A percentile compares a stretch with the other conserved stretches of the same genome.
phyloP scores from a whole-genome alignment of 768 basidiomycete genomes.

The Terana coerulea region DNA sequence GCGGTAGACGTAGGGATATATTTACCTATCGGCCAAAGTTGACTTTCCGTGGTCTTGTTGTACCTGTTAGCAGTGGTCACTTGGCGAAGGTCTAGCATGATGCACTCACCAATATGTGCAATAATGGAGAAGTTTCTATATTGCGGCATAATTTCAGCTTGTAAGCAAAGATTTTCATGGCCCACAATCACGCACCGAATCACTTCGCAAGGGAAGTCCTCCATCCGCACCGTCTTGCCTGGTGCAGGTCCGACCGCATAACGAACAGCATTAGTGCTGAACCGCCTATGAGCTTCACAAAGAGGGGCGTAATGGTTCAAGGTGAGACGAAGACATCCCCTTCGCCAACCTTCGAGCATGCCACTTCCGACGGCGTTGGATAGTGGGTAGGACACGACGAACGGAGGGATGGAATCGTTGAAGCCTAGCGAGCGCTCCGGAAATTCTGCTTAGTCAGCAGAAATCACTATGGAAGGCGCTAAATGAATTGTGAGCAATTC shows the following conservation, averaged over 20 bases:
- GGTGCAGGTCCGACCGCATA: conserved; percentile 19
- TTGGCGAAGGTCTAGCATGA: too few species aligned
- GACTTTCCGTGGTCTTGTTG: conserved; percentile 88
- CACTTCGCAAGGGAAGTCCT: conserved; percentile 61
- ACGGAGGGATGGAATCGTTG: neutral
- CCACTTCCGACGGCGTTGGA: neutral
- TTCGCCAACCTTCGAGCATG: conserved; percentile 24
- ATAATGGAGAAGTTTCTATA: conserved; percentile 97
- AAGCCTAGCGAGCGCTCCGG: neutral
- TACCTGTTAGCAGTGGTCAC: conserved; percentile 4
- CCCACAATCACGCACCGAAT: conserved; percentile 49
- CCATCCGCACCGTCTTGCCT: conserved; percentile 42
- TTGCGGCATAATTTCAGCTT: neutral
- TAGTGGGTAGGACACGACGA: neutral
- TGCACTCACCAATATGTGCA: conserved; percentile 78
- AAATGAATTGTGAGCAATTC: too few species aligned
- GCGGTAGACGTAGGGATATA: conserved; percentile 13
- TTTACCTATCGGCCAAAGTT: conserved; percentile 82
- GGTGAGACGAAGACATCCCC: conserved; percentile 20
- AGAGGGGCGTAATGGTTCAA: neutral
- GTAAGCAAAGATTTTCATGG: neutral
- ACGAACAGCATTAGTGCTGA: conserved; percentile 27
- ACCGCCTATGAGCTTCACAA: conserved; percentile 17
- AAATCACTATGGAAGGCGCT: too few species aligned
- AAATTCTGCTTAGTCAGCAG: conserved; percentile 9